Conservation (phyloP, 169 alveolate genomes). For the Miamiensis avidus region DNA sequence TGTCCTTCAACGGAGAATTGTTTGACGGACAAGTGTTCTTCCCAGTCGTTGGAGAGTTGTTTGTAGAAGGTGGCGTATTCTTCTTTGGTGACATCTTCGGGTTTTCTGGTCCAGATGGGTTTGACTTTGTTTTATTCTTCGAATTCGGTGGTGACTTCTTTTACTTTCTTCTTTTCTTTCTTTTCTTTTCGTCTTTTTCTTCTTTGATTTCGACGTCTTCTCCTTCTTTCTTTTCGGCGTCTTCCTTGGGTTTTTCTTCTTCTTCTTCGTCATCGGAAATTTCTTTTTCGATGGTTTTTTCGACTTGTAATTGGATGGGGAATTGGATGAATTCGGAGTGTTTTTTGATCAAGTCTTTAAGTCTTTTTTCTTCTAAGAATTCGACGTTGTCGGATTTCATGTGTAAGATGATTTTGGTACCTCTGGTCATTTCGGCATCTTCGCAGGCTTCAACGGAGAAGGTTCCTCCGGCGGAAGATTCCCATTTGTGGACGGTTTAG, state of each 20-base stretch:
- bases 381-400: constrained; percentile 98
- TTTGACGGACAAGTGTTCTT: constrained; percentile 98
- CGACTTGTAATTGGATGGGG: constrained; percentile 98
- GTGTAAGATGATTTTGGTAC: constrained; percentile 95
- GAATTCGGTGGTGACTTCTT: constrained; percentile 96
- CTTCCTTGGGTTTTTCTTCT: constrained; percentile 86
- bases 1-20: constrained; percentile 99
- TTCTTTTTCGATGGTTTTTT: constrained; percentile 98
- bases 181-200: constrained; percentile 89
- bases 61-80: constrained; percentile 99
- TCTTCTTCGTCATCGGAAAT: constrained; percentile 98
- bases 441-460: constrained; percentile 91
- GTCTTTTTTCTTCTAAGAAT: constrained; percentile 97
- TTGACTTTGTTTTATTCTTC: constrained; percentile 98
- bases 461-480: constrained; percentile 98
- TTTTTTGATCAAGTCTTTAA: constrained; percentile 98
- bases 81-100: constrained; percentile 98
- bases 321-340: constrained; percentile 99
- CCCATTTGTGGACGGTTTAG: constrained; percentile 97
- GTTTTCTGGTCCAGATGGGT: constrained; percentile 99
- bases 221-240: constrained; percentile 75
- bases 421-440: constrained; percentile 94
- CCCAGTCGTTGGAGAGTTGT: constrained; percentile 99
- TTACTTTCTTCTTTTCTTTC: constrained; percentile 97
- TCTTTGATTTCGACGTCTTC: constrained; percentile 70